These are phyloP conservation scores for Polygonum aviculare DNA, from an alignment of 148 eudicot genomes.

Conservation along the genomic window DNA sequence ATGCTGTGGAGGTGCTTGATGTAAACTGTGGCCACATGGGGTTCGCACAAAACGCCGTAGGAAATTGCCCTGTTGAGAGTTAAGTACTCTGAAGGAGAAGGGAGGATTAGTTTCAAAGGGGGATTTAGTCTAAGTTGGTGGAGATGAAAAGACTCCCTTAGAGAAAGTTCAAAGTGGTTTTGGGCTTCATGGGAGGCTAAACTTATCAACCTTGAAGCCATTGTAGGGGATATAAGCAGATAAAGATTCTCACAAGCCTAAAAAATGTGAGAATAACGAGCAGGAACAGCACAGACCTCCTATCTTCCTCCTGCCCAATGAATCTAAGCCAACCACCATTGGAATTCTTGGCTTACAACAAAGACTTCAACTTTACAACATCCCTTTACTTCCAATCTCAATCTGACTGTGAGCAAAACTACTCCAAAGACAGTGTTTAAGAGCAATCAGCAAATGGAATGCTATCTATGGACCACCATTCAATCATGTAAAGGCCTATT, in stretches of 20 bases:
- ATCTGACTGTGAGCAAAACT: too few species aligned
- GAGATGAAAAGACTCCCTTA: conserved; percentile 48
- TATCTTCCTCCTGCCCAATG: too few species aligned
- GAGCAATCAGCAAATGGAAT: conserved; percentile 21
- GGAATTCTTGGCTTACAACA: too few species aligned
- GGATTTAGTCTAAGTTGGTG: conserved; percentile 46
- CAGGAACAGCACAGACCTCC: too few species aligned
- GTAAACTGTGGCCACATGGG: conserved; percentile 34
- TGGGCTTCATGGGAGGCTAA: conserved; percentile 40
- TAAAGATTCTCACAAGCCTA: too few species aligned
- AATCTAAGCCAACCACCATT: too few species aligned
- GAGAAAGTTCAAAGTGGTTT: conserved; percentile 40
- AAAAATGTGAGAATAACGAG: too few species aligned
- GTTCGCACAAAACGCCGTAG: conserved; percentile 62
- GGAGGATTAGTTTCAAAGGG: conserved; percentile 50
- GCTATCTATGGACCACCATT: conserved; percentile 25
- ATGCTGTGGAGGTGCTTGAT: conserved; percentile 68
- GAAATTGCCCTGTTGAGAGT: conserved; percentile 50
- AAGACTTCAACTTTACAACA: too few species aligned
- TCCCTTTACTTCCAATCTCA: too few species aligned
- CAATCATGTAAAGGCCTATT: conserved; percentile 3
- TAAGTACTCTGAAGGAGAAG: conserved; percentile 39
- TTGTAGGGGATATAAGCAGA: conserved; percentile 5
- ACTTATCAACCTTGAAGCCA: conserved; percentile 51
- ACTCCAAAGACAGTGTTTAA: too few species aligned